Base-by-base conservation (phyloP, 331 rosid genomes). In the Telfairia occidentalis region DNA sequence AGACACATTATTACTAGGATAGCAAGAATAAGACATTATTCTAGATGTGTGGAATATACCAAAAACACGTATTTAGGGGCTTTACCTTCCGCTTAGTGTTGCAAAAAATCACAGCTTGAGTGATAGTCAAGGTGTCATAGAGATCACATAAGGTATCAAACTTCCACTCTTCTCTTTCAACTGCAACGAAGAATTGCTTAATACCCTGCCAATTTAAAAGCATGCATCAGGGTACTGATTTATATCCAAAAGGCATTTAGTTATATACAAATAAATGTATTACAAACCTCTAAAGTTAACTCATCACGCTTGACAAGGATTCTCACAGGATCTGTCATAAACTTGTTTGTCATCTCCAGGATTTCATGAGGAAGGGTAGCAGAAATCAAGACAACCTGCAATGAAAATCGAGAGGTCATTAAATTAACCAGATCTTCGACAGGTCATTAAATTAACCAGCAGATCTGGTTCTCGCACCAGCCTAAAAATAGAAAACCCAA, bases 301-400 rank as follows among this genome's bases (percentile, higher is more conserved):
- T 95, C 99, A 88, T 95, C 99, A 89, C 97, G 97, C 78, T 95
- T 95, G 70, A 95, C 99, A 75, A 95, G 99, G 83, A 95, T 95
- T 81, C 96, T 85, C 52, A 95, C 90, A 74, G 99, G 97, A 74
- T 95, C 99, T 18, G 99, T 89, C 99, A 95, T 95, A 76, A 95
- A 95, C 81, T 95, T 95, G 57, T 86, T 86, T 74, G 99, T 95
- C 35, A 95, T 95, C 89, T 95, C 98, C 89, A 95, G 81, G 75
- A 95, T 95, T 84, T 95, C 98, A 84, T 95, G 97, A 48, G 98
- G 98, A 78, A 95, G 98, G 48, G 98, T 94, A 58, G 98, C 98
- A 76, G 98, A 93, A 83, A 94, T 94, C 87, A 94, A 85, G 86
- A 64, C 77, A 82, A 95, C 99, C 99, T 95, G 78, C 81, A 78